Conservation (phyloP, 805 yeast genomes). For the Saccharomyces eubayanus region DNA sequence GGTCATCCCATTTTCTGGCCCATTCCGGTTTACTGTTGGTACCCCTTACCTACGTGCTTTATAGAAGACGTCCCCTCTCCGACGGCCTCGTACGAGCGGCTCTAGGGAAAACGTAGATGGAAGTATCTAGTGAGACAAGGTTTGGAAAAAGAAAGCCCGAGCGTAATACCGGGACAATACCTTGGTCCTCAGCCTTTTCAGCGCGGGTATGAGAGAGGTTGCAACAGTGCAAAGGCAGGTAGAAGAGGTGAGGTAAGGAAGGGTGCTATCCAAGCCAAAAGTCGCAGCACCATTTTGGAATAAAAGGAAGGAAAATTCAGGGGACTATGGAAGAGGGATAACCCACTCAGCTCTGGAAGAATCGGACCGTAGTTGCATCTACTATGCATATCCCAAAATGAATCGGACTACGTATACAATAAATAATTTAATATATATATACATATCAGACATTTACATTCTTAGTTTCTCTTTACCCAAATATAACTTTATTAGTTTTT, state of each 20-base stretch:
- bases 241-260: background rate
- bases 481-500: no score
- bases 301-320: background rate
- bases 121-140: background rate
- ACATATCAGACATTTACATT: no score
- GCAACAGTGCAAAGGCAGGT: background rate
- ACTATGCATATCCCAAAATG: background rate
- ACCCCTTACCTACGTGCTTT: background rate
- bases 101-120: background rate
- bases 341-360: background rate
- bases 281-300: background rate
- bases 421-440: background rate
- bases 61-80: background rate
- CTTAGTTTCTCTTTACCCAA: no score
- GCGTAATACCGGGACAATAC: background rate
- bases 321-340: background rate
- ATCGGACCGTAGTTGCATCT: background rate
- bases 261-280: background rate
- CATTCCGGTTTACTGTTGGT: background rate
- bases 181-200: background rate
- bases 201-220: background rate
- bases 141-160: background rate
- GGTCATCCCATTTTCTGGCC: background rate
- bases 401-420: background rate
- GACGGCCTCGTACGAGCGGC: background rate